Percentiles rank a stretch among this genome's conserved stretches.
Conservation (phyloP, 306 rosid genomes). For the Malus sieversii region DNA sequence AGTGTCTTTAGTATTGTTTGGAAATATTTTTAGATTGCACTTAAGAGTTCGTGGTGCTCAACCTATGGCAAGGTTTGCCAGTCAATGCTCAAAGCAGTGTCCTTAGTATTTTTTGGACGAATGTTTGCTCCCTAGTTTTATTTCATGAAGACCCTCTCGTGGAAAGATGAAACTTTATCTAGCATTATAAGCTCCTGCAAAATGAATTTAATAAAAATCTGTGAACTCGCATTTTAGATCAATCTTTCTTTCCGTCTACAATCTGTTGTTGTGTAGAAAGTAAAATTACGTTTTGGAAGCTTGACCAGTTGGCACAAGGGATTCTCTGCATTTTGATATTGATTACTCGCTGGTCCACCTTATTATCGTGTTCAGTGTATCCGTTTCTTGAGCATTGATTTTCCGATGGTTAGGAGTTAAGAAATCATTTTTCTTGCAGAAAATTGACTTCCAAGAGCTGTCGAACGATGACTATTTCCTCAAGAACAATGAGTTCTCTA, state of each 20-base stretch:
- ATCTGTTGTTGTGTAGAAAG: background rate
- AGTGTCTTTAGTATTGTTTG: background rate
- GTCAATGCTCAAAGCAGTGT: background rate
- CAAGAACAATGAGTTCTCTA: conserved; percentile 84
- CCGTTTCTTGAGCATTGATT: background rate
- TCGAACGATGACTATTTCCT: conserved; percentile 75
- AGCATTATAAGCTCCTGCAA: background rate
- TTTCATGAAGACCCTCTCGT: background rate
- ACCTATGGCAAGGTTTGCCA: background rate
- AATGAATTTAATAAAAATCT: background rate
- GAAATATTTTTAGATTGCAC: background rate
- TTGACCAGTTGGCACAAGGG: background rate
- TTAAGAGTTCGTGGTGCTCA: background rate
- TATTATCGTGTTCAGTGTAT: background rate
- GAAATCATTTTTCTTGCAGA: conserved; percentile 18
- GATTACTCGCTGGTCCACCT: background rate
- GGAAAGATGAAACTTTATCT: background rate
- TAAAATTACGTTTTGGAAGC: background rate
- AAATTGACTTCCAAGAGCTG: conserved; percentile 50
- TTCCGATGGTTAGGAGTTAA: background rate
- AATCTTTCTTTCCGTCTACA: too few species aligned
- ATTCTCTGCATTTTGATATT: background rate
- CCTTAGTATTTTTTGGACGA: too few species aligned
- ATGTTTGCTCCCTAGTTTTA: background rate
- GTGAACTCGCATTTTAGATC: background rate